These are phyloP conservation scores for Pichia sp. DNA, from an alignment of 1,139 yeast genomes.

Conservation along the genomic window DNA sequence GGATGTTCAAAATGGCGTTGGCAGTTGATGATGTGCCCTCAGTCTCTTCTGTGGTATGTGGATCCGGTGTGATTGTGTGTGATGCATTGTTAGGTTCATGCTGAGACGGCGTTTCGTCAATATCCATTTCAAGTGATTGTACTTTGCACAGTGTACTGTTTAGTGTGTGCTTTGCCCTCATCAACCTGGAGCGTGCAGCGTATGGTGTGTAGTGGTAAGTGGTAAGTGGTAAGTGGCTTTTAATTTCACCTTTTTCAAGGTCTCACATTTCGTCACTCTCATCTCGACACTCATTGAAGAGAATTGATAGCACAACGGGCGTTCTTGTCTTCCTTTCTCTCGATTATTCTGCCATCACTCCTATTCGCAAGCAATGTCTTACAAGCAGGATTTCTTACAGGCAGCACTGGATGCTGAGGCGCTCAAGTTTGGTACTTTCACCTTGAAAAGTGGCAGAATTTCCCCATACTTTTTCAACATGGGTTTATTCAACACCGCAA, in stretches of 20 bases:
- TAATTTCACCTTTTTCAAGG: no score
- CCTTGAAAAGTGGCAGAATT: constrained; percentile 82
- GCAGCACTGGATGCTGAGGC: constrained; percentile 78
- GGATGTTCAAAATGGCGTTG: constrained; percentile 20
- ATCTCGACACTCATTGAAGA: no score
- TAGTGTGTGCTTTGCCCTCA: not conserved
- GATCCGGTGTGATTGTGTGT: no score
- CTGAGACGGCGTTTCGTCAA: not conserved
- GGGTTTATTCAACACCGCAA: constrained; percentile 82
- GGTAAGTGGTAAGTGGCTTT: no score
- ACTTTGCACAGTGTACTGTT: not conserved
- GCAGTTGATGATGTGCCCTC: constrained; percentile 14
- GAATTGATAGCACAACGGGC: no score
- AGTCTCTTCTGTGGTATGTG: not conserved
- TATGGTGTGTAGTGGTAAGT: no score
- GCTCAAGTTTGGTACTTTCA: constrained; percentile 78
- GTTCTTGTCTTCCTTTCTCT: no score
- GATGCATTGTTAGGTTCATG: not conserved
- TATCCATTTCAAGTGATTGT: not conserved
- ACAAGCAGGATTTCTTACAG: constrained; percentile 50
- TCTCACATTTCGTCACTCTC: no score
- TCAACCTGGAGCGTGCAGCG: no score
- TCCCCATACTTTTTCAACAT: constrained; percentile 98
- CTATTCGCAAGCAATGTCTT: constrained; percentile 17
- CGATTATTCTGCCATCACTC: no score